phyloP scores from a whole-genome alignment of 257 asterid genomes.

The Solanum dulcamara region DNA sequence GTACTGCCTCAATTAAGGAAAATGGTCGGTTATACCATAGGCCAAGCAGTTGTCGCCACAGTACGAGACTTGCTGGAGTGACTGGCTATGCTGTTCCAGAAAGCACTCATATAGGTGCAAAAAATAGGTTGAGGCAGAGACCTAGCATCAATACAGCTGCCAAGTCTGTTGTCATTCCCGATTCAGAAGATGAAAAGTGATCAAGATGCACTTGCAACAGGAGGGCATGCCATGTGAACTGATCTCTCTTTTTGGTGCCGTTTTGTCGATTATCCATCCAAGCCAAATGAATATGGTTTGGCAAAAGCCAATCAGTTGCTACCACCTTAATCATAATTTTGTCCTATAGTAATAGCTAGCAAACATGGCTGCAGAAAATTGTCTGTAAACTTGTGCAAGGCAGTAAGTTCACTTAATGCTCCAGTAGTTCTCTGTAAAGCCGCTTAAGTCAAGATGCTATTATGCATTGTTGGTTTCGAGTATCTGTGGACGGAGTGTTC shows the following conservation, averaged over 20 bases:
- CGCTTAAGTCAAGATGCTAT: neutral
- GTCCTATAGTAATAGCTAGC: neutral
- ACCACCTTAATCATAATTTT: neutral
- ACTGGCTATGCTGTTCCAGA: slow-evolving; percentile 32
- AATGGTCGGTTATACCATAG: slow-evolving; percentile 9
- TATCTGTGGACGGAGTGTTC: neutral
- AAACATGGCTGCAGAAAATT: neutral
- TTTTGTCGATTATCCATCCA: neutral
- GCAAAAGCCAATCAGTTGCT: neutral
- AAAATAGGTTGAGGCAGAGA: slow-evolving; percentile 53
- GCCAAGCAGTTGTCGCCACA: slow-evolving; percentile 26
- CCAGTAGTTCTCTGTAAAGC: neutral
- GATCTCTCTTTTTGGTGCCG: neutral
- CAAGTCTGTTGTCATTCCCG: slow-evolving; percentile 32
- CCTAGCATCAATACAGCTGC: slow-evolving; percentile 40
- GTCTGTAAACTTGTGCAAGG: neutral
- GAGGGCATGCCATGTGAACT: neutral
- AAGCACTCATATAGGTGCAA: slow-evolving; percentile 27
- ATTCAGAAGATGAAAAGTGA: slow-evolving; percentile 52
- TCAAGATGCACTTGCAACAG: neutral
- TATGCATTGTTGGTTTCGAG: neutral
- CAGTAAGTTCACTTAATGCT: neutral
- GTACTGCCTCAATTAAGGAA: slow-evolving; percentile 6
- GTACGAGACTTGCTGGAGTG: slow-evolving; percentile 36
- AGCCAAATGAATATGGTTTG: neutral